These are phyloP conservation scores for Penstemon eatonii DNA, from an alignment of 257 asterid genomes.

Conservation along the genomic window DNA sequence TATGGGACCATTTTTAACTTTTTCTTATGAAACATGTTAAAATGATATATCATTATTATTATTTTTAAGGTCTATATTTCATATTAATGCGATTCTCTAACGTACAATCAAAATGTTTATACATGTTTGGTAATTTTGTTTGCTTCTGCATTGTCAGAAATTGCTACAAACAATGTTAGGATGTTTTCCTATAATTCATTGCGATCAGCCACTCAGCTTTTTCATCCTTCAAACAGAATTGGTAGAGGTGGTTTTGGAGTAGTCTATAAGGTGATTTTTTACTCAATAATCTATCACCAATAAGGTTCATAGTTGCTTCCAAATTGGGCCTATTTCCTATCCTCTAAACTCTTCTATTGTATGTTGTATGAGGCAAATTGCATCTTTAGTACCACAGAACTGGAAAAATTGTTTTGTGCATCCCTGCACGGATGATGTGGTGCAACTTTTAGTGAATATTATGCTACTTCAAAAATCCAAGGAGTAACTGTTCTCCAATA, in stretches of 20 bases:
- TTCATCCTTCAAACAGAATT: constrained; percentile 66
- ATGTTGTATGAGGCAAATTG: neutral
- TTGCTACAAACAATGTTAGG: constrained; percentile 54
- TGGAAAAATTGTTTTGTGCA: too few relatives aligned
- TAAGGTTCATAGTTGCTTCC: neutral
- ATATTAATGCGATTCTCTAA: neutral
- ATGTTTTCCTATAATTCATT: constrained; percentile 55
- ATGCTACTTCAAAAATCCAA: too few relatives aligned
- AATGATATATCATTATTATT: too few relatives aligned
- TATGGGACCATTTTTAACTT: too few relatives aligned
- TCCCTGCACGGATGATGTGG: too few relatives aligned
- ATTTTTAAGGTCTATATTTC: neutral
- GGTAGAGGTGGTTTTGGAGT: constrained; percentile 88
- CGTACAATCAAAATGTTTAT: neutral
- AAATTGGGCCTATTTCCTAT: neutral
- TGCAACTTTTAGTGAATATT: too few relatives aligned
- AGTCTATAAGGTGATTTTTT: constrained; percentile 56
- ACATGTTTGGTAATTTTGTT: neutral
- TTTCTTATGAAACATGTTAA: too few relatives aligned
- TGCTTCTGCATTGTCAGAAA: constrained; percentile 36
- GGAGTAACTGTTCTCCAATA: too few relatives aligned
- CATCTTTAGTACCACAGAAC: too few relatives aligned
- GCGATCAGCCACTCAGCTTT: constrained; percentile 68
- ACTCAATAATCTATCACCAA: neutral
- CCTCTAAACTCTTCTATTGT: neutral